Conservation (phyloP, 108 stramenopile genomes). For the Skeletonema costatum region DNA sequence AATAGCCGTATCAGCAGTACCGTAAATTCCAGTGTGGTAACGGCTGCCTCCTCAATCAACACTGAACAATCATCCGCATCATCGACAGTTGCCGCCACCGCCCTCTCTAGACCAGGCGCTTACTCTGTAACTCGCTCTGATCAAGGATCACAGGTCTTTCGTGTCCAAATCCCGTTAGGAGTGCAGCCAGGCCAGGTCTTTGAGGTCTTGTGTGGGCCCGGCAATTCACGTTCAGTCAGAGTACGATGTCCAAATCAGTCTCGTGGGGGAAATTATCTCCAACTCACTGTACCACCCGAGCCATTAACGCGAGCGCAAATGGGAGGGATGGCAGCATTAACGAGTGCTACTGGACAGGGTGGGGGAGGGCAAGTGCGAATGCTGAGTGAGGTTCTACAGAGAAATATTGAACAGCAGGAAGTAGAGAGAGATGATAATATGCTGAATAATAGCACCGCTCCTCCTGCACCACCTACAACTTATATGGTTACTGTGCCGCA, state of each 20-base stretch:
- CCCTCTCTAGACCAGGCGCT: constrained; percentile 53
- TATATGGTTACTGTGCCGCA: constrained; percentile 86
- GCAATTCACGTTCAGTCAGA: constrained; percentile 64
- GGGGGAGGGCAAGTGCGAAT: constrained; percentile 71
- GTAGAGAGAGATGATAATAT: not conserved
- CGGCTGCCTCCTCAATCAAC: not conserved
- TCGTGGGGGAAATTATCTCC: constrained; percentile 76
- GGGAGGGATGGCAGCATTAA: constrained; percentile 64
- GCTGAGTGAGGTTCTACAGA: constrained; percentile 56
- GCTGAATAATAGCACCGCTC: constrained; percentile 28
- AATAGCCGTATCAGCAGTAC: not conserved
- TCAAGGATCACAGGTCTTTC: constrained; percentile 75
- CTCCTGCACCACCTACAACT: constrained; percentile 49
- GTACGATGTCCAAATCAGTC: constrained; percentile 79
- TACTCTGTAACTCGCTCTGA: constrained; percentile 62
- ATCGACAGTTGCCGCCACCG: not conserved
- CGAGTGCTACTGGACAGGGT: constrained; percentile 42
- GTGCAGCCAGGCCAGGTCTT: constrained; percentile 77
- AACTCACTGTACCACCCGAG: constrained; percentile 84
- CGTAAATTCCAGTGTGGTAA: not conserved
- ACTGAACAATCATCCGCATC: not conserved
- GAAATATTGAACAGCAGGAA: constrained; percentile 33
- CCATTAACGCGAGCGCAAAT: constrained; percentile 51
- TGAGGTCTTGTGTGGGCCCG: constrained; percentile 61
- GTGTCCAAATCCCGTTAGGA: constrained; percentile 77